Evolutionary conservation across 495 filamentous ascomycete genomes (phyloP).

Genomic region (Neurospora sp.): DNA sequence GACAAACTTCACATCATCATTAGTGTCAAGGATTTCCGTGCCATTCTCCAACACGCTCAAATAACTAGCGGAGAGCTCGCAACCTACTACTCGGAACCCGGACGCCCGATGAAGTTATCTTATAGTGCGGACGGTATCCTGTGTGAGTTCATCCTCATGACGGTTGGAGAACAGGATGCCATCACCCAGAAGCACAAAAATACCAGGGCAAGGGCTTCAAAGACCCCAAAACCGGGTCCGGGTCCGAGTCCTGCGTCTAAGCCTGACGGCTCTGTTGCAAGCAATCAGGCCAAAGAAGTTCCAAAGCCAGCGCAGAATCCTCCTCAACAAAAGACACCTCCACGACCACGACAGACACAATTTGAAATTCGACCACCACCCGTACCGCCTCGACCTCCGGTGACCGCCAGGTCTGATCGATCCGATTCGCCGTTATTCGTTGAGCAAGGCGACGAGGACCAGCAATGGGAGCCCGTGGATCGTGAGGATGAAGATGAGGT

Average conservation of each 20-base stretch:
- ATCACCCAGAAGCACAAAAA: slow-evolving; percentile 32
- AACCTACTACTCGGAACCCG: slow-evolving; percentile 71
- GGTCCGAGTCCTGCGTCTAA: slow-evolving; percentile 24
- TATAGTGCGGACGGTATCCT: slow-evolving; percentile 66
- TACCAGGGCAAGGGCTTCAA: slow-evolving; percentile 18
- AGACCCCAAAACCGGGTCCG: slow-evolving; percentile 18
- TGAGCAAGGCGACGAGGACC: slow-evolving; percentile 54
- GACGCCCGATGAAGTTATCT: slow-evolving; percentile 70
- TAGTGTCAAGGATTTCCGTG: slow-evolving; percentile 89
- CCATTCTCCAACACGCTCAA: slow-evolving; percentile 77
- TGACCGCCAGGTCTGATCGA: slow-evolving; percentile 55
- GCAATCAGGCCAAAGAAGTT: slow-evolving; percentile 1
- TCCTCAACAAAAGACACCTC: slow-evolving; percentile 10
- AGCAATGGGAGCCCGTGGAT: slow-evolving; percentile 74
- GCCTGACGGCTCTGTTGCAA: slow-evolving; percentile 24
- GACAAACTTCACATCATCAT: slow-evolving; percentile 75
- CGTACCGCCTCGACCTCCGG: slow-evolving; percentile 36
- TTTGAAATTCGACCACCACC: slow-evolving; percentile 29
- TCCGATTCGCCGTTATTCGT: slow-evolving; percentile 67
- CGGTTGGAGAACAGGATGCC: slow-evolving; percentile 61
- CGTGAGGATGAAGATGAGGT: slow-evolving; percentile 61
- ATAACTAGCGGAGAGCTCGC: slow-evolving; percentile 58
- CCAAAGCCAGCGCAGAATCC: neutral
- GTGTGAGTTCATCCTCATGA: slow-evolving; percentile 91
- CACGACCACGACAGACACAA: slow-evolving; percentile 11